Evolutionary conservation across 2,329 filamentous ascomycete genomes (phyloP), one percentile per base, ranked within the genome.

Genomic region (Clarireedia homoeocarpa): DNA sequence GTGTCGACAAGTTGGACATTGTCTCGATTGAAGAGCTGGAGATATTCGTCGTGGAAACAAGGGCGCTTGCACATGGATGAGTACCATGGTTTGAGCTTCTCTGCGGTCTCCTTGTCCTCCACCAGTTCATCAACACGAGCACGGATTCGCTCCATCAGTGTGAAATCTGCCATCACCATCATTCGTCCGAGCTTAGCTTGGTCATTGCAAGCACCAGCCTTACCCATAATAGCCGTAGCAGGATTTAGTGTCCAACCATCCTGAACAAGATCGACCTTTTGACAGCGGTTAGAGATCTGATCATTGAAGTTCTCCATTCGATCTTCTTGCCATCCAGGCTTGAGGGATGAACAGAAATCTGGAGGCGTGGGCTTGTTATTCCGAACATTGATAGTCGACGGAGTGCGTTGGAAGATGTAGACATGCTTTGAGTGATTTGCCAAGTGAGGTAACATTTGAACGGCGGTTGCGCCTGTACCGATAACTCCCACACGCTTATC

Each of bases 331-430:
- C 53, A 55, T 17, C 53, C 48, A 3, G 53, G 48, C 46, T 59
- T 61, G 17, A 58, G 63, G 5, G 61, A 46, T 4, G 57, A 51
- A 50, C 58, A 57, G 14, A 56, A 57, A n/a, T 49, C 27, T 17
- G 59, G 55, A 2, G 75, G 71, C 2, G 83, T 73, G 0, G 72
- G 67, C 1, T 66, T 69, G 56, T 84, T 80, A 2, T 69, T 58
- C 15, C 81, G 76, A 3, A 80, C 79, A 2, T 80, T 73, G 5
- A 84, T 67, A 78, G 80, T 84, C 61, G 83, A 83, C 0, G 81
- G 78, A 0, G 78, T 79, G 20, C 81, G 71, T 63, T 84, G 80
- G 65, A 79, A 83, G 15, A 84, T 69, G 0, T 75, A 77, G 24
- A 84, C 66, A 14, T 74, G 71, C 2, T 74, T 71, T 5, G 75